Conservation (phyloP, 2,329 filamentous ascomycete genomes). For the Sporothrix euskadiensis region DNA sequence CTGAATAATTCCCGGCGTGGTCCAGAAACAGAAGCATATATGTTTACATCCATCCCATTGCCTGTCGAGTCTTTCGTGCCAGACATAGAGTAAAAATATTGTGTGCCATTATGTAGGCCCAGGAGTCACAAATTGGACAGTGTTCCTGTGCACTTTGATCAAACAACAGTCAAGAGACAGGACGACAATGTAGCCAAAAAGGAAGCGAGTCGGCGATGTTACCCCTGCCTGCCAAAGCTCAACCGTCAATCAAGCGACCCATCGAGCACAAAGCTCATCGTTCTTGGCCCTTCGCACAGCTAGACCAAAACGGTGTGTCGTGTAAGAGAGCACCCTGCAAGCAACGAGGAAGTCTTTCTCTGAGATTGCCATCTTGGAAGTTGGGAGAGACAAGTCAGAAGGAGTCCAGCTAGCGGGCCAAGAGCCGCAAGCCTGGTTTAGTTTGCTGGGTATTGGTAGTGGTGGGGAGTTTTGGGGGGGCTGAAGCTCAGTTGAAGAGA, state of each 20-base stretch:
- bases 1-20: neutral
- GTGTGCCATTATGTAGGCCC: neutral
- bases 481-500: neutral
- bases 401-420: neutral
- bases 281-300: constrained; percentile 18
- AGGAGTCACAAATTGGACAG: neutral
- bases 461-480: neutral
- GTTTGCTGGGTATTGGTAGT: neutral
- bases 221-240: neutral
- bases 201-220: neutral
- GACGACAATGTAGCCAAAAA: neutral
- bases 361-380: neutral
- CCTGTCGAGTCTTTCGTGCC: neutral
- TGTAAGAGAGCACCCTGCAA: neutral
- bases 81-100: neutral
- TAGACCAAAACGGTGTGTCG: constrained; percentile 17
- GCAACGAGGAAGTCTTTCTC: neutral
- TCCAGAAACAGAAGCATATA: neutral
- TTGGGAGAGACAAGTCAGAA: neutral
- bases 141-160: neutral
- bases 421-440: constrained; percentile 3
- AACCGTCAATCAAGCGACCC: neutral
- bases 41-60: neutral
- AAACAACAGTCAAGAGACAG: neutral
- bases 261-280: neutral